Evolutionary conservation across 371 early-diverging fungal genomes (phyloP), one percentile per base, ranked within the genome.

Genomic region (Mucor mucedo): DNA sequence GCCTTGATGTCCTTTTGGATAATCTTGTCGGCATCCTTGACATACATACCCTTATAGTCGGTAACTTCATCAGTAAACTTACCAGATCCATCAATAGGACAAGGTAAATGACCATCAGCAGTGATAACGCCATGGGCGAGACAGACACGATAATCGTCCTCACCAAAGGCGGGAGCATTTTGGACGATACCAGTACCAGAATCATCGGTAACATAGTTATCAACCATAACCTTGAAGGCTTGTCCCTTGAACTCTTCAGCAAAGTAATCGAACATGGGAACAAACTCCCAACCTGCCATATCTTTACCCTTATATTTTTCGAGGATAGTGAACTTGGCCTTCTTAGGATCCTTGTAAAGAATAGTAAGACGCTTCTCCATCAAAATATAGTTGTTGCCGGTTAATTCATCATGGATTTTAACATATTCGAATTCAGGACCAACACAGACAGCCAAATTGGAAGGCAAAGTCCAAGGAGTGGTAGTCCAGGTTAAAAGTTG

Each of bases 121-220:
- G 86, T 78, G 55, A 99, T 91, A 55, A 99, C 87, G 27, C 90
- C 90, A 70, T 97, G 71, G 30, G 73, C 87, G 27, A 95, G 66
- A 84, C 97, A 98, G 30, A 96, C 95, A 61, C 99, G 95, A 87
- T 95, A 95, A 92, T 99, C 99, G 86, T 99, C 99, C 79, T 99
- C 99, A 86, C 99, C 99, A 88, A 99, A 99, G 16, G 94, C 99
- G 39, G 99, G 99, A 14, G 99, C 97, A 70, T 93, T 93, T 83
- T 99, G 99, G 16, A 99, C 99, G 76, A 99, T 93, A 71, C 99
- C 99, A 16, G 99, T 99, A 87, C 99, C 99, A 65, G 90, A 91
- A 60, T 91, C 91, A 64, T 96, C 95, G 35, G 96, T 94, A 50
- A 99, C 99, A 76, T 98, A 99, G 28, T 78, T 85, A 71, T 99